Percentiles rank a stretch among this genome's conserved stretches.
Conservation (phyloP, 2,329 filamentous ascomycete genomes). For the Cladosporium halotolerans region DNA sequence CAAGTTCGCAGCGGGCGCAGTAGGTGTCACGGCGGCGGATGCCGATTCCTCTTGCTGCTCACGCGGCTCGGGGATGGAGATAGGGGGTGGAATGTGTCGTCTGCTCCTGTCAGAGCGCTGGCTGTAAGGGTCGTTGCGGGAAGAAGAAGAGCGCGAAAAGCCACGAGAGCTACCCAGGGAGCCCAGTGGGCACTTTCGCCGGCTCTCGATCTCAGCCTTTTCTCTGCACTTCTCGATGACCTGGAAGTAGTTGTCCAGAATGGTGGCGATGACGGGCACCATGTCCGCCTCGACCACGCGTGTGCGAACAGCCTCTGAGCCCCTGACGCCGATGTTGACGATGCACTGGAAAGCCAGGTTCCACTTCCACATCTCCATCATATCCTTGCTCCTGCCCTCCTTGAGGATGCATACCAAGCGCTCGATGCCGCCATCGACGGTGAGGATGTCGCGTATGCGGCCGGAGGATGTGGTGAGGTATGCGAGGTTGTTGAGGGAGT, state of each 20-base stretch:
- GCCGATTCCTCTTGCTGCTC: constrained; percentile 46
- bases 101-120: constrained; percentile 47
- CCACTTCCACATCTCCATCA: constrained; percentile 99
- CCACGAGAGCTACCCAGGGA: constrained; percentile 22
- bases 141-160: constrained; percentile 32
- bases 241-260: constrained; percentile 96
- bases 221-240: constrained; percentile 88
- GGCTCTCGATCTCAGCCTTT: constrained; percentile 73
- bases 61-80: constrained; percentile 62
- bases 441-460: constrained; percentile 93
- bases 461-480: constrained; percentile 97
- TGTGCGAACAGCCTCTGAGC: constrained; percentile 88
- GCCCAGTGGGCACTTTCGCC: constrained; percentile 44
- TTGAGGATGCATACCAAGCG: constrained; percentile 95
- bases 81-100: constrained; percentile 76
- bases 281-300: constrained; percentile 97
- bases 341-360: constrained; percentile 98
- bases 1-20: constrained; percentile 45
- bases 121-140: constrained; percentile 25
- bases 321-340: constrained; percentile 95
- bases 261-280: constrained; percentile 97
- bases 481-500: constrained; percentile 96
- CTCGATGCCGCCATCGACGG: constrained; percentile 97
- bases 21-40: constrained; percentile 43
- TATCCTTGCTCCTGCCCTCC: constrained; percentile 90